Base-by-base conservation (phyloP, 331 rosid species). In the Saraca asoca region DNA sequence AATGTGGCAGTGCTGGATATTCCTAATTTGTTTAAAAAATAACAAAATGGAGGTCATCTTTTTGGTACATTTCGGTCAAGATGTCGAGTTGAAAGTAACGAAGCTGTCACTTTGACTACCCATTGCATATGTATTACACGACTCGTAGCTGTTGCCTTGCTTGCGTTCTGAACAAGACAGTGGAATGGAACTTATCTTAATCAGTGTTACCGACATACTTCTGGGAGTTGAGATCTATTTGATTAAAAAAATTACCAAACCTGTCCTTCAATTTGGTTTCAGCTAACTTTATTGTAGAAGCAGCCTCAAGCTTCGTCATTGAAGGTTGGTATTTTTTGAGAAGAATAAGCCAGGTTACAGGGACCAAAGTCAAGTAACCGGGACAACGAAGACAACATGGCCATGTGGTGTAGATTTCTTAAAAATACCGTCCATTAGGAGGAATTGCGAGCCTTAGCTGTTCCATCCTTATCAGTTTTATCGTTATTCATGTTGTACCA, bases 351-450 rank as follows among this genome's bases (percentile, higher is more conserved):
- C 39, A 50, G 20, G 14, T 29, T 11, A 73, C 29, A 41, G 41
- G 18, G 19, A 68, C 75, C n/a, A n/a, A n/a, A n/a, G n/a, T n/a
- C n/a, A 50, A 35, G 14, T 29, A 14, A 73, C 29, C 48, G 41
- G 18, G 19, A 68, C 75, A 48, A 43, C 1, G 51, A 75, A 75
- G 66, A 67, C 57, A 80, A 80, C 82, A 72, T 63, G 71, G 75
- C 73, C 83, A 73, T 69, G 75, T 75, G 77, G 43, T 1, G 31
- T 24, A 24, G 57, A 71, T 51, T 51, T 58, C 59, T 49, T 63
- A 18, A 41, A 45, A 68, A 34, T 72, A 39, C 48, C 43, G 62
- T 67, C 67, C 69, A 74, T 61, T 14, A 6, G 9, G 33, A 63
- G 68, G 55, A 44, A 24, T 58, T 58, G 70, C n/a, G 55, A 64